Base-by-base conservation (phyloP, 106 monocot genomes). In the Allium sativum region DNA sequence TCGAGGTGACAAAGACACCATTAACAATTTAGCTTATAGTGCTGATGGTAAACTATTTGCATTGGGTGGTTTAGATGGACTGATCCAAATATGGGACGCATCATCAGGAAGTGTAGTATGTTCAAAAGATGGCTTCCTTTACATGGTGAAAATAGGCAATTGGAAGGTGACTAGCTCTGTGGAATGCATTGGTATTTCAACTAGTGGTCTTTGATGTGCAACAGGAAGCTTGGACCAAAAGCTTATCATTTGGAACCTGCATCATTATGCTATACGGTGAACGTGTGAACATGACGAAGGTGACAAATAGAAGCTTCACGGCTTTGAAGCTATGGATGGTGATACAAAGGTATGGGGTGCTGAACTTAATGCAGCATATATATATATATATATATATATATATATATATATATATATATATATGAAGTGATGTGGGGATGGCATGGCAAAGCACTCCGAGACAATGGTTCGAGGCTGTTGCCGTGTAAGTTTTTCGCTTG, bases 21-120 rank as follows among this genome's bases (percentile, higher is more conserved):
- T 99, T n/a, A n/a, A n/a, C n/a, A n/a, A n/a, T n/a, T 62, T 99
- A 52, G 70, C 82, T 22, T 92, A 92, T 66, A 99, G 88, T 71
- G 76, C 46, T 57, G 83, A 99, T 74, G 91, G 98, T 17, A 67
- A 75, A 51, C 72, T 92, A 54, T 80, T 99, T 54, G 92, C 98
- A 66, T 80, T 78, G 70, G 98, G 92, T 74, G 69, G 87, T 72
- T 85, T 83, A 77, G 91, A 92, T 74, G 98, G 92, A 17, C 48
- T 68, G 8, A 65, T 99, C 55, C 65, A 85, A 72, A 68, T 99
- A 40, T 99, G 98, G 98, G 79, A 99, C 21, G 56, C 65, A 21
- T 16, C 67, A 67, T 70, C 64, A 51, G 69, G 78, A 41, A 77
- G 66, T 31, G 44, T 69, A 13, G 72, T 73, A 55, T 72, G 73